Evolutionary conservation across 2,329 filamentous ascomycete species (phyloP).

Genomic region (Pochonia chlamydosporia): DNA sequence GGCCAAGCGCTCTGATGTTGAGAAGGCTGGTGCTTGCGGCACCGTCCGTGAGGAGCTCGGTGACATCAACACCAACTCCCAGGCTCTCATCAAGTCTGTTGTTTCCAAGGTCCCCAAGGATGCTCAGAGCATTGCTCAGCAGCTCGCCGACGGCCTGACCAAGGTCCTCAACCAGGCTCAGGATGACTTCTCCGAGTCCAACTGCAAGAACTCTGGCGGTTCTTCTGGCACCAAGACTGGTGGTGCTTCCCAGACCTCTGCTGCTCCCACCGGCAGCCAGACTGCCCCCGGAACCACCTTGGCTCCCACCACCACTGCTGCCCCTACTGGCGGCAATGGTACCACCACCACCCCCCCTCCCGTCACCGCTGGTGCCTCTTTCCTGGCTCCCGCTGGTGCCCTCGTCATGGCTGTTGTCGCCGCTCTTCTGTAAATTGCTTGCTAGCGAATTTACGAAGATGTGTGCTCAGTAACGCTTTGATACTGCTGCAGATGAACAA

Average conservation of each 20-base stretch:
- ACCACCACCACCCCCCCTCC: constrained; percentile 1
- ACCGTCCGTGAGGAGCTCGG: constrained; percentile 17
- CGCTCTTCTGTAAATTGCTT: constrained; percentile 7
- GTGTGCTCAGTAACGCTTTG: not conserved
- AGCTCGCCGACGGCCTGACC: constrained; percentile 19
- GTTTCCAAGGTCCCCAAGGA: constrained; percentile 22
- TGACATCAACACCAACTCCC: constrained; percentile 17
- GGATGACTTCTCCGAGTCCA: constrained; percentile 19
- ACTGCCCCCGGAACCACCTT: constrained; percentile 2
- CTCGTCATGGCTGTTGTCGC: constrained; percentile 12
- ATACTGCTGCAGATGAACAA: not conserved
- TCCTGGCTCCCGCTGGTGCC: constrained; percentile 12
- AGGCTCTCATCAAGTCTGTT: constrained; percentile 22
- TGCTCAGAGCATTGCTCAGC: constrained; percentile 20
- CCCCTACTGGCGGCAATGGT: constrained; percentile 5
- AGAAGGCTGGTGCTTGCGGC: constrained; percentile 22
- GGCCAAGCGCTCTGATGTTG: constrained; percentile 19
- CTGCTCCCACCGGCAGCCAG: not conserved
- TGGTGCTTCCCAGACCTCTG: not conserved
- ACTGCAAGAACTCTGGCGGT: constrained; percentile 20
- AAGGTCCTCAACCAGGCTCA: constrained; percentile 17
- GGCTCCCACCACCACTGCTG: constrained; percentile 1
- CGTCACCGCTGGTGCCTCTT: constrained; percentile 12
- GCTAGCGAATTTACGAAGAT: not conserved
- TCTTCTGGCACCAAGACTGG: not conserved